Percentiles rank a stretch among this genome's conserved stretches.
Evolutionary conservation across 768 basidiomycete species (phyloP).

Genomic region (Pholiota microspora): DNA sequence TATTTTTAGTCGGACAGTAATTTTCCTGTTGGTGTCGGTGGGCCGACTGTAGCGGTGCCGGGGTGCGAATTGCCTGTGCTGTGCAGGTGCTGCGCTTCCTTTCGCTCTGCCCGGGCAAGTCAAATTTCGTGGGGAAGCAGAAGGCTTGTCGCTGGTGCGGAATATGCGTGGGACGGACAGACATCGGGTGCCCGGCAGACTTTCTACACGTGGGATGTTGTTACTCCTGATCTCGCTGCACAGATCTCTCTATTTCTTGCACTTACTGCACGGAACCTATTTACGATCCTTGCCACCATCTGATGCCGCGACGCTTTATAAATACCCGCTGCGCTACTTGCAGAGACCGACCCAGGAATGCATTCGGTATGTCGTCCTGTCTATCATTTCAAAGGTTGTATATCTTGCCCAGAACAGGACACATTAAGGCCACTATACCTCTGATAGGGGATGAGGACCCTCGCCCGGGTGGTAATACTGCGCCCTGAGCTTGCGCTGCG

Average conservation of each 20-base stretch:
- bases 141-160: background rate
- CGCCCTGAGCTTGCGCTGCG: background rate
- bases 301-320: conserved; percentile 8
- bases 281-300: conserved; percentile 7
- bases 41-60: conserved; percentile 9
- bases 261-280: background rate
- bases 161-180: conserved; percentile 2
- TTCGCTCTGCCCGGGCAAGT: background rate
- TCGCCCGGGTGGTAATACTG: background rate
- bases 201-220: background rate
- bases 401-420: conserved; percentile 4
- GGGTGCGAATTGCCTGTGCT: background rate
- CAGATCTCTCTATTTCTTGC: background rate
- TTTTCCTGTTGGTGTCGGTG: conserved; percentile 5
- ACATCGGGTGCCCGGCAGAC: conserved; percentile 4
- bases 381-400: background rate
- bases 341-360: background rate
- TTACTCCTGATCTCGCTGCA: background rate
- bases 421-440: conserved; percentile 1
- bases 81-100: background rate
- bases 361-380: conserved; percentile 7
- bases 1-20: background rate
- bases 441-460: background rate
- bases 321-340: conserved; percentile 1
- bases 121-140: conserved; percentile 6